phyloP scores from a whole-genome alignment of 2,329 filamentous ascomycete species.

The Aspergillus fructus region DNA sequence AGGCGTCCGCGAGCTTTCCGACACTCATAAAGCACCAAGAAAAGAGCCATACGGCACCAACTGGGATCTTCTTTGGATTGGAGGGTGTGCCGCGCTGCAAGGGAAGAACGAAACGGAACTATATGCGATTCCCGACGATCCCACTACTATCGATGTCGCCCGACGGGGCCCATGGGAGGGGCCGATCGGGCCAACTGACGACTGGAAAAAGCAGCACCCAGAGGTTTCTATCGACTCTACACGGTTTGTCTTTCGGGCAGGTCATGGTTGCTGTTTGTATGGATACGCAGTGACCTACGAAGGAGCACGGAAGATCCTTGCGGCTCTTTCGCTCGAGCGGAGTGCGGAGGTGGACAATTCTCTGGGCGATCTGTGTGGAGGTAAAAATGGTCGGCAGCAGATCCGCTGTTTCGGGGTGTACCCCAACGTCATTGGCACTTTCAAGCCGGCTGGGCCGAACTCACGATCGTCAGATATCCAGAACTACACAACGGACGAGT shows the following conservation, averaged over 20 bases:
- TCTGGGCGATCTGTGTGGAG: conserved; percentile 50
- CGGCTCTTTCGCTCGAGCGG: conserved; percentile 27
- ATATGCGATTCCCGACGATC: conserved; percentile 31
- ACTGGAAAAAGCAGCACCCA: conserved; percentile 20
- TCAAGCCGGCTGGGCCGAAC: conserved; percentile 39
- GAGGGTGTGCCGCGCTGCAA: conserved; percentile 45
- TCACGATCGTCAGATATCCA: conserved; percentile 32
- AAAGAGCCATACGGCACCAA: conserved; percentile 51
- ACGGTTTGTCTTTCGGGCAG: conserved; percentile 35
- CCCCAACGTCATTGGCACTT: conserved; percentile 51
- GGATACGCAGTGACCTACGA: conserved; percentile 40
- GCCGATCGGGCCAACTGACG: conserved; percentile 18
- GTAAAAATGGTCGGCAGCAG: conserved; percentile 27
- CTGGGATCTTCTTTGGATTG: conserved; percentile 56
- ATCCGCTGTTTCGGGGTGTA: conserved; percentile 41
- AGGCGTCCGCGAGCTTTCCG: conserved; percentile 30
- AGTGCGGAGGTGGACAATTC: conserved; percentile 44
- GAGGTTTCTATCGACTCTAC: conserved; percentile 31
- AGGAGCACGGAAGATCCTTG: conserved; percentile 40
- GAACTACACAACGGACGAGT: conserved; percentile 16
- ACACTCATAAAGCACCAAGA: conserved; percentile 24
- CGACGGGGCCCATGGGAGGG: conserved; percentile 23
- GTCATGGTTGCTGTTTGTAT: conserved; percentile 35
- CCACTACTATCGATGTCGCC: conserved; percentile 23
- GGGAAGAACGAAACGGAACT: conserved; percentile 28